Evolutionary conservation across 352 stramenopile genomes (phyloP).

Genomic region (Phytopythium chamaehyphon): DNA sequence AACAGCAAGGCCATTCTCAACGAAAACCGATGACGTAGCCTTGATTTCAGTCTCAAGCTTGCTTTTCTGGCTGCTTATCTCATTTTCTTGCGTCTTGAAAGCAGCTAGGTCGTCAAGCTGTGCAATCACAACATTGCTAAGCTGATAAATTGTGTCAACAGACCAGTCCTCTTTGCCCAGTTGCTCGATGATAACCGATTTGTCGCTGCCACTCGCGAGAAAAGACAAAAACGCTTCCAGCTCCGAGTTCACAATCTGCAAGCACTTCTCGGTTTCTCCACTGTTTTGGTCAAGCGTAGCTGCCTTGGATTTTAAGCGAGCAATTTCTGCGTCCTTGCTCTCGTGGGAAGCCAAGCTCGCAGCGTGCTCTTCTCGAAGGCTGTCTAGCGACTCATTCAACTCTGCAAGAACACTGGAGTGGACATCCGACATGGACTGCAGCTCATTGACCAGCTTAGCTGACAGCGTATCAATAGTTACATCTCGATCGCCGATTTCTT

Average conservation of each 20-base stretch:
- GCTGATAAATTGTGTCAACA: neutral
- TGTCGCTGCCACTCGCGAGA: neutral
- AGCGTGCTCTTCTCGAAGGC: constrained; percentile 3
- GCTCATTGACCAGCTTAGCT: neutral
- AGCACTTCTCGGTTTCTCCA: neutral
- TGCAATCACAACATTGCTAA: neutral
- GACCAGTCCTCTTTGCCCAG: neutral
- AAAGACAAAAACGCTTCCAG: neutral
- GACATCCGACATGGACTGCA: constrained; percentile 2
- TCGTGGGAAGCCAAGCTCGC: neutral
- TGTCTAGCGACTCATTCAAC: constrained; percentile 10
- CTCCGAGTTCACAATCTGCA: neutral
- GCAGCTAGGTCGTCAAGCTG: neutral
- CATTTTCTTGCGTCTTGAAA: neutral
- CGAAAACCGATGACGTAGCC: neutral
- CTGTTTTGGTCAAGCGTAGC: neutral
- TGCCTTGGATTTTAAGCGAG: neutral
- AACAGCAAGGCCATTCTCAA: neutral
- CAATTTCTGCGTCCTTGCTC: constrained; percentile 4
- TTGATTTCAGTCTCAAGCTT: neutral
- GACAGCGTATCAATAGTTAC: constrained; percentile 1
- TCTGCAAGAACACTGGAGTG: constrained; percentile 4
- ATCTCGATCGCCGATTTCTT: constrained; percentile 10
- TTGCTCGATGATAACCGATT: neutral
- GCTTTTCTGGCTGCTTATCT: neutral